Base-by-base conservation (phyloP, 192 early-diverging fungal genomes). In the Linnemannia schmuckeri region DNA sequence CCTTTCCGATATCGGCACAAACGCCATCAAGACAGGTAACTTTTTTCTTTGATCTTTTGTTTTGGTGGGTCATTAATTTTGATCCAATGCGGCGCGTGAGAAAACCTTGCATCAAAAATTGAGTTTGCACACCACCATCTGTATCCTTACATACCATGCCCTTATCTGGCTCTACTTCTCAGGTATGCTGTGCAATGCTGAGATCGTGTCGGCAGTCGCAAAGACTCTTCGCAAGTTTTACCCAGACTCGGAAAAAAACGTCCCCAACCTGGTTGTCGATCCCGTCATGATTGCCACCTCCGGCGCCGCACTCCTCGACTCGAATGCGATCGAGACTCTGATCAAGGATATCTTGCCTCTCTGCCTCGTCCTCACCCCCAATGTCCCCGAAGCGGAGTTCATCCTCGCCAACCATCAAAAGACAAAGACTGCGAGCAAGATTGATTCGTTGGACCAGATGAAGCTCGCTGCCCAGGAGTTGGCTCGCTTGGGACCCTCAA, bases 241-340 rank as follows among this genome's bases (percentile, higher is more conserved):
- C 40, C 77, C 77, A 10, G 72, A 82, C 47, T 4, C 61, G 12
- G 30, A 61, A 0, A n/a, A 13, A 0, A 75, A 35, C 1, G 55
- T 88, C 13, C 87, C 87, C 7, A 76, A 85, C 30, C 66, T 96
- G 61, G 95, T 97, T 0, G 89, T 97, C 0, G 97, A 97, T 76
- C 97, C 97, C 4, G 97, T 97, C 30, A 97, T 97, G 97, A 91
- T 97, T 24, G 91, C 96, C 1, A 96, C 97, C 1, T 92, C 91
- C 3, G 96, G 96, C 33, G 87, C 90, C 35, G 88, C 88, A 3
- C 87, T 97, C 42, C 90, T 97, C 6, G 86, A 88, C 27, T 76
- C 79, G 13, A 91, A 94, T 27, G 95, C 96, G 1, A 90, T 96
- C 13, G 79, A 91, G 6, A 82, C 91, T 6, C 77, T 96, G 61